Evolutionary conservation across 495 filamentous ascomycete species (phyloP).

Genomic region (Penicillium egyptiacum): DNA sequence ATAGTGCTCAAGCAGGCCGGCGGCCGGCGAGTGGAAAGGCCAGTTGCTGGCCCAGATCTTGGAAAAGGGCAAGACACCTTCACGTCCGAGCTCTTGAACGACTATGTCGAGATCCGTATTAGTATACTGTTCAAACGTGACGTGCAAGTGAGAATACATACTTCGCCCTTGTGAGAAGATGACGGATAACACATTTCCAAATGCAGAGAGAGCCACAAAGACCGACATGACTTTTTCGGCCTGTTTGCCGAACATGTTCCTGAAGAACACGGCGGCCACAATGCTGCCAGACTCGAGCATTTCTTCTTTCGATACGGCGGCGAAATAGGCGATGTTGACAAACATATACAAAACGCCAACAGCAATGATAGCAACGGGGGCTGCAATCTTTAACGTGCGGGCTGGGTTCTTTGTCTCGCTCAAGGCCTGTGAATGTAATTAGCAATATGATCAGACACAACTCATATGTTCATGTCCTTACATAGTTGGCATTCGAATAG

Average conservation of each 20-base stretch:
- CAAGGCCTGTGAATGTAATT: constrained; percentile 46
- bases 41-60: constrained; percentile 64
- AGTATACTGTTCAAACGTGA: constrained; percentile 2
- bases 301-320: constrained; percentile 62
- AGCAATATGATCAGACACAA: constrained; percentile 6
- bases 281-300: constrained; percentile 59
- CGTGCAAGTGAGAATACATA: constrained; percentile 21
- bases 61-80: constrained; percentile 62
- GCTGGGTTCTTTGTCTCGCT: constrained; percentile 63
- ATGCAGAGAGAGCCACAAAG: constrained; percentile 69
- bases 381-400: constrained; percentile 63
- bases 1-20: constrained; percentile 63
- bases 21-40: constrained; percentile 60
- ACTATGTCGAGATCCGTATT: constrained; percentile 27
- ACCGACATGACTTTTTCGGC: constrained; percentile 63
- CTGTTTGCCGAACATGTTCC: constrained; percentile 62
- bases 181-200: constrained; percentile 69
- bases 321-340: constrained; percentile 72
- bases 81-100: constrained; percentile 64
- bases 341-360: constrained; percentile 67
- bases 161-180: constrained; percentile 67
- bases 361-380: constrained; percentile 57
- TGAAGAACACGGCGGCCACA: constrained; percentile 64
- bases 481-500: constrained; percentile 62
- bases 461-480: constrained; percentile 13